Percentiles rank a stretch among this genome's conserved stretches.
Conservation (phyloP, 1,139 yeast genomes). For the Hyphopichia pseudoburtonii region DNA sequence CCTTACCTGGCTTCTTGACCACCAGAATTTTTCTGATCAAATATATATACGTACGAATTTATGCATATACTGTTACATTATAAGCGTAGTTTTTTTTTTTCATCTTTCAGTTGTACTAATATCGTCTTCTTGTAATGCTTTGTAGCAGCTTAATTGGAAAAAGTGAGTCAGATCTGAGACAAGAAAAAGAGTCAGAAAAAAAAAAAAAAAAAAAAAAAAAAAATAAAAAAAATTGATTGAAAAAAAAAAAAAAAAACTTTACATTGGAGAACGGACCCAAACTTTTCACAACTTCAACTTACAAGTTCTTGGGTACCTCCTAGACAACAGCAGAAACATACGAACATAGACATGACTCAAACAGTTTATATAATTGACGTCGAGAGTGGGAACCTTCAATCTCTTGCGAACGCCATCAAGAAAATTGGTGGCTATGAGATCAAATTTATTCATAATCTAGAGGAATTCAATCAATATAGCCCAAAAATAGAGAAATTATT, state of each 20-base stretch:
- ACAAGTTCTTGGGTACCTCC: no score
- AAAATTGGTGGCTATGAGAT: slow-evolving; percentile 65
- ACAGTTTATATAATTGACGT: slow-evolving; percentile 82
- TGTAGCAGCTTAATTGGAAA: no score
- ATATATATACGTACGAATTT: neutral
- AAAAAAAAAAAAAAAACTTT: neutral
- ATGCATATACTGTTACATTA: no score
- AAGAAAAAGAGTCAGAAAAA: neutral
- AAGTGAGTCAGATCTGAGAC: no score
- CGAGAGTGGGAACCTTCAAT: slow-evolving; percentile 92
- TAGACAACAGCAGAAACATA: neutral
- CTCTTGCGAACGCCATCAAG: slow-evolving; percentile 83
- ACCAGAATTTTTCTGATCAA: neutral
- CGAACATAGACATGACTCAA: slow-evolving; percentile 17
- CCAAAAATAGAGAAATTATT: slow-evolving; percentile 54
- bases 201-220: neutral
- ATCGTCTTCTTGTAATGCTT: no score
- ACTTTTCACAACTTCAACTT: no score
- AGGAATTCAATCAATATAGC: slow-evolving; percentile 37
- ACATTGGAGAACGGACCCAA: no score
- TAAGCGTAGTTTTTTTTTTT: no score
- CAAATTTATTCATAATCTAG: slow-evolving; percentile 43
- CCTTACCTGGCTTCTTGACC: no score
- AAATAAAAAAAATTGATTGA: neutral
- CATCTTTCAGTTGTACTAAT: no score